Percentiles rank a stretch among this genome's conserved stretches.
phyloP scores from a whole-genome alignment of 352 stramenopile species.

The Phytopythium helicoides region DNA sequence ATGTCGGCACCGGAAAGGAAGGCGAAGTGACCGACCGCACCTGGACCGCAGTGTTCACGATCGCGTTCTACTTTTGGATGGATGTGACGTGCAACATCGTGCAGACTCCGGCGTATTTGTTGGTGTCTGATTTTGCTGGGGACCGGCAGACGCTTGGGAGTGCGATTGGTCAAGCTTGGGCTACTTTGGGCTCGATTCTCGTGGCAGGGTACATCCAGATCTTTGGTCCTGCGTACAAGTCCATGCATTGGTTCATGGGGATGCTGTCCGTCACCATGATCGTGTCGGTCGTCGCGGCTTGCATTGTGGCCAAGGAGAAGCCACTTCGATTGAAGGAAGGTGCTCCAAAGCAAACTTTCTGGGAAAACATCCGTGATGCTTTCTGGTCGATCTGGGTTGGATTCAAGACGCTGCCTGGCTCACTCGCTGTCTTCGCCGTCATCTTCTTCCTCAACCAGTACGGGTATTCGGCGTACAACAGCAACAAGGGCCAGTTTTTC shows the following conservation, averaged over 20 bases:
- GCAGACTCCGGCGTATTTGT: constrained; percentile 20
- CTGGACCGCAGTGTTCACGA: constrained; percentile 44
- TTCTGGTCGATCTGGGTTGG: constrained; percentile 30
- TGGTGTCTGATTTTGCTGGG: constrained; percentile 35
- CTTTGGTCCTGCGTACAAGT: constrained; percentile 24
- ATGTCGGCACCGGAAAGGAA: constrained; percentile 22
- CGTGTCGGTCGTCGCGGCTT: constrained; percentile 12
- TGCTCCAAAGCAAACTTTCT: constrained; percentile 1
- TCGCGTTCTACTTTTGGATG: constrained; percentile 64
- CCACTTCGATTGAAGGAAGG: constrained; percentile 1
- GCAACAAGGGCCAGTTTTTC: constrained; percentile 31
- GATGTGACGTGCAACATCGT: constrained; percentile 57
- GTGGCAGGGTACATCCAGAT: constrained; percentile 31
- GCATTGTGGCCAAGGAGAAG: constrained; percentile 14
- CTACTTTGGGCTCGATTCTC: constrained; percentile 21
- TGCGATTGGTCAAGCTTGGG: constrained; percentile 19
- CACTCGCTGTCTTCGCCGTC: constrained; percentile 28
- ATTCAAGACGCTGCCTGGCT: constrained; percentile 22
- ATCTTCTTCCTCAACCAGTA: constrained; percentile 41
- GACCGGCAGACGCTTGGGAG: constrained; percentile 30
- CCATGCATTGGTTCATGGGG: constrained; percentile 24
- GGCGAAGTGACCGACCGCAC: constrained; percentile 24
- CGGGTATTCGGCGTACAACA: constrained; percentile 34
- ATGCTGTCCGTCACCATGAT: constrained; percentile 29
- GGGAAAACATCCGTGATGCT: constrained; percentile 16